Percentiles rank a stretch among this genome's conserved stretches.
Evolutionary conservation across 1,284 basidiomycete species (phyloP).

Genomic region (Puccinia coronata): DNA sequence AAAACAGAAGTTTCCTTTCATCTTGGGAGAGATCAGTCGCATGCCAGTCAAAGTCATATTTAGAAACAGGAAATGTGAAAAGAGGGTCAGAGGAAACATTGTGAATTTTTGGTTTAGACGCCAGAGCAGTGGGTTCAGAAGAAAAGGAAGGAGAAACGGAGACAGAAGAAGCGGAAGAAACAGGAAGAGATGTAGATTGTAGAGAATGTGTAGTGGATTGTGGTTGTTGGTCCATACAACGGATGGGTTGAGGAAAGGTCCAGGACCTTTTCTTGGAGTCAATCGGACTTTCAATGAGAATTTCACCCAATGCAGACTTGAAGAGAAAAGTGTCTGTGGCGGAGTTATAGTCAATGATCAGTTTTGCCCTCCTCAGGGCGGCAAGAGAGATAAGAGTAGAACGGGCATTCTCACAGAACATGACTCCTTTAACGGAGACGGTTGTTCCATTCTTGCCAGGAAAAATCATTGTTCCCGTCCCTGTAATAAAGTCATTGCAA

Average conservation of each 20-base stretch:
- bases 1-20: neutral
- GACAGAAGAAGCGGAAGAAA: neutral
- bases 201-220: no score
- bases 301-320: neutral
- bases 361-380: neutral
- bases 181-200: no score
- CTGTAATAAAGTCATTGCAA: no score
- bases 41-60: constrained; percentile 3
- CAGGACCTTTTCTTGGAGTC: neutral
- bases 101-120: neutral
- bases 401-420: constrained; percentile 3
- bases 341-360: neutral
- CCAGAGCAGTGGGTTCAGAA: neutral
- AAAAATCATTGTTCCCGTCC: no score
- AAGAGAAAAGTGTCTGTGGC: neutral
- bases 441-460: constrained; percentile 15
- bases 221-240: no score
- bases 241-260: neutral
- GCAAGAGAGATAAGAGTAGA: neutral
- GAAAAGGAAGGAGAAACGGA: neutral
- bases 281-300: neutral
- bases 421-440: neutral
- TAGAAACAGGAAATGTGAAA: neutral
- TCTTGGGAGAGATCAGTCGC: neutral
- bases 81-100: neutral